Percentiles rank a stretch among this genome's conserved stretches.
phyloP scores from a whole-genome alignment of 768 basidiomycete species.

The Polyporus arcularius region DNA sequence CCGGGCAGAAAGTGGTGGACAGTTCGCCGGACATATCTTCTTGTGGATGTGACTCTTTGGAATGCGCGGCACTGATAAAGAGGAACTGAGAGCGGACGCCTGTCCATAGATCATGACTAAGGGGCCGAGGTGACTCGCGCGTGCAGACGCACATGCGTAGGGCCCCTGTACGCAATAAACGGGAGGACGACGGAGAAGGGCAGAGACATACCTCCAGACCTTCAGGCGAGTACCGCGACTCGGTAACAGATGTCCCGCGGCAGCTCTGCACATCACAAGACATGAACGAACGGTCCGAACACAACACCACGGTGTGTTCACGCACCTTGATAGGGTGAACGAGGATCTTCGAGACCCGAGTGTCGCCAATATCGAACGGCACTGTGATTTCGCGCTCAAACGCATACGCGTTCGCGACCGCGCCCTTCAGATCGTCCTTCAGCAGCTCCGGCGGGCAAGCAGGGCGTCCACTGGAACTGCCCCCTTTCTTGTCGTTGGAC shows the following conservation, averaged over 20 bases:
- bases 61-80: too few relatives aligned
- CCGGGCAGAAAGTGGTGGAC: too few relatives aligned
- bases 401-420: slow-evolving; percentile 7
- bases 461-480: not conserved
- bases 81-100: too few relatives aligned
- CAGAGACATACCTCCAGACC: slow-evolving; percentile 55
- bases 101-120: too few relatives aligned
- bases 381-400: slow-evolving; percentile 12
- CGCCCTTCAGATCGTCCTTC: slow-evolving; percentile 13
- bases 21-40: too few relatives aligned
- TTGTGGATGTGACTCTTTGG: too few relatives aligned
- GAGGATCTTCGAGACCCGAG: slow-evolving; percentile 56
- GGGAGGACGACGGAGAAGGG: not conserved
- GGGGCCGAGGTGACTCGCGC: not conserved
- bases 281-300: not conserved
- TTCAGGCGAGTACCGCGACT: slow-evolving; percentile 55
- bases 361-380: slow-evolving; percentile 32
- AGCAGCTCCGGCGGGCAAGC: slow-evolving; percentile 11
- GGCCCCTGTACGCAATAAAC: not conserved
- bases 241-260: slow-evolving; percentile 60
- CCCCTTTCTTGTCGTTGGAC: not conserved
- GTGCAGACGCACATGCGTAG: not conserved
- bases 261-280: slow-evolving; percentile 59
- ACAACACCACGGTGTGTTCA: not conserved
- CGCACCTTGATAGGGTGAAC: slow-evolving; percentile 34